phyloP scores from a whole-genome alignment of 331 rosid genomes.

The Dryas integrifolia region DNA sequence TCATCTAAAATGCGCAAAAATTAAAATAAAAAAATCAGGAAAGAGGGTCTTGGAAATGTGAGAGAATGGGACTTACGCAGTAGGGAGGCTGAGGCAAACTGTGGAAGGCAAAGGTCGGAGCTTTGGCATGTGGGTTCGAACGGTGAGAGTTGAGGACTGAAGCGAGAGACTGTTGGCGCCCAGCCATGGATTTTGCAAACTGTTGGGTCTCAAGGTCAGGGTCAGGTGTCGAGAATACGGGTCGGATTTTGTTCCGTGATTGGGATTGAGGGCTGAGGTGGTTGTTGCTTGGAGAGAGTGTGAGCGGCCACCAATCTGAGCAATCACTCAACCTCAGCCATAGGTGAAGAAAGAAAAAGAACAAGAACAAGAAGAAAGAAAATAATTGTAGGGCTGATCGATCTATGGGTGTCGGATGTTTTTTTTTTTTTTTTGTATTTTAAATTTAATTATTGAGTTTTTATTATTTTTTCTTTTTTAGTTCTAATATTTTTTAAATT shows the following conservation, averaged over 20 bases:
- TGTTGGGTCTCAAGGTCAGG: not conserved
- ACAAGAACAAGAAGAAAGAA: too few relatives aligned
- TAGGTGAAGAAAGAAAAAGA: too few relatives aligned
- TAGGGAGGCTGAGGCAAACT: constrained; percentile 59
- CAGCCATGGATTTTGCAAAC: constrained; percentile 40
- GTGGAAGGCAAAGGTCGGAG: constrained; percentile 42
- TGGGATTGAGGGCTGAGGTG: constrained; percentile 1
- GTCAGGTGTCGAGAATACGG: not conserved
- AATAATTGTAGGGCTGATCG: too few relatives aligned
- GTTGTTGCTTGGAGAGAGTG: constrained; percentile 28
- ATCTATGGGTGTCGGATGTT: too few relatives aligned
- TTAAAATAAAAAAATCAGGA: not conserved
- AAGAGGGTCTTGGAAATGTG: not conserved
- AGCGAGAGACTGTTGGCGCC: constrained; percentile 36
- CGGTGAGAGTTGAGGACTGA: constrained; percentile 23
- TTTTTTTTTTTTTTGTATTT: too few relatives aligned
- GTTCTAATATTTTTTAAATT: too few relatives aligned
- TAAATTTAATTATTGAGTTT: too few relatives aligned
- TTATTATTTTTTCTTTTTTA: too few relatives aligned
- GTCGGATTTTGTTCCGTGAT: constrained; percentile 2
- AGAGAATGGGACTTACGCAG: constrained; percentile 43
- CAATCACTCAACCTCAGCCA: too few relatives aligned
- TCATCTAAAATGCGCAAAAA: constrained; percentile 19
- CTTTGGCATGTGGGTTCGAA: constrained; percentile 27
- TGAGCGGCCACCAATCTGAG: constrained; percentile 37